Evolutionary conservation across 805 yeast species (phyloP).

Genomic region (Torulaspora quercuum): DNA sequence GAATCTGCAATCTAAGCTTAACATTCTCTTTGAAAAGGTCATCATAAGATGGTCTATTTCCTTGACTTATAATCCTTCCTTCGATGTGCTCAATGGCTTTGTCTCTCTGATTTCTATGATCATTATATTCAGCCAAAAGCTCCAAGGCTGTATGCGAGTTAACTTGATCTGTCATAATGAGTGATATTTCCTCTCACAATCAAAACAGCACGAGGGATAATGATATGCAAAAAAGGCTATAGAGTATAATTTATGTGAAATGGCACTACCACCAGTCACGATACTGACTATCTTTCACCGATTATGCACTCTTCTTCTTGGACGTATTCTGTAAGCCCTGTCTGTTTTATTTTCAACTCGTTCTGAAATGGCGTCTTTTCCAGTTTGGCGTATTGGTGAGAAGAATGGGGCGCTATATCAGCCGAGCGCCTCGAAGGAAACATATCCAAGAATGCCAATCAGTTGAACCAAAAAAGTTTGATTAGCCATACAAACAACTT

Average conservation of each 20-base stretch:
- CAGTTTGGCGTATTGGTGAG: slow-evolving; percentile 5
- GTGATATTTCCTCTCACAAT: too few species aligned
- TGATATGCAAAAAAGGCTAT: too few species aligned
- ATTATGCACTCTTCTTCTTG: too few species aligned
- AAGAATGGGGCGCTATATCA: slow-evolving; percentile 8
- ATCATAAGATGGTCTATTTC: slow-evolving; percentile 28
- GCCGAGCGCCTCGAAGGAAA: slow-evolving; percentile 1
- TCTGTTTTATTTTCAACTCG: too few species aligned
- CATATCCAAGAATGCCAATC: too few species aligned
- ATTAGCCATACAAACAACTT: too few species aligned
- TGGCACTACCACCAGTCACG: too few species aligned
- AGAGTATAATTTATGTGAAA: too few species aligned
- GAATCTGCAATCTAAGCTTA: slow-evolving; percentile 25
- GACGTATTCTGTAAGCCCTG: too few species aligned
- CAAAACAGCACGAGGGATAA: too few species aligned
- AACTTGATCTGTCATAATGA: slow-evolving; percentile 3
- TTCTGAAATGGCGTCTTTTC: slow-evolving; percentile 4
- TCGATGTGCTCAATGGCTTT: slow-evolving; percentile 31
- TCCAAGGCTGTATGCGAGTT: slow-evolving; percentile 23
- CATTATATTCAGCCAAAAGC: slow-evolving; percentile 31
- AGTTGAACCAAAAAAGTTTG: too few species aligned
- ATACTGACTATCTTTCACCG: too few species aligned
- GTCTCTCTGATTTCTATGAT: slow-evolving; percentile 31
- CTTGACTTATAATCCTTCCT: slow-evolving; percentile 16
- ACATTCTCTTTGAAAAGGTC: slow-evolving; percentile 33